These are phyloP conservation scores for Marchantia paleacea DNA, from an alignment of 225 moss, liverwort and hornwort species.

Conservation along the genomic window DNA sequence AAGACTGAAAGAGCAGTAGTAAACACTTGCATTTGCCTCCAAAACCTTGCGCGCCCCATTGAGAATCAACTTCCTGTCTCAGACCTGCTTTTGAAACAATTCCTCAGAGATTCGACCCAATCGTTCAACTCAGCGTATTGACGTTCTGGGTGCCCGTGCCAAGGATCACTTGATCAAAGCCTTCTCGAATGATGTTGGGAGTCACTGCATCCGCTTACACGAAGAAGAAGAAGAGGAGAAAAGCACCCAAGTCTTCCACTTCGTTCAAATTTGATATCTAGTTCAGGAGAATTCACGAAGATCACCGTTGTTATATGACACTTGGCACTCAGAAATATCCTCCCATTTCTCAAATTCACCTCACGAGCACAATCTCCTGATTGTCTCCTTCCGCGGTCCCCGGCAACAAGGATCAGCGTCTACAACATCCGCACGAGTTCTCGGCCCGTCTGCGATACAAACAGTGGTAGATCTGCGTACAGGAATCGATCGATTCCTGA, in stretches of 20 bases:
- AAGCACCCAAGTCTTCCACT: neutral
- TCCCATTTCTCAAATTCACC: neutral
- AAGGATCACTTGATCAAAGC: neutral
- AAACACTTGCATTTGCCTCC: constrained; percentile 46
- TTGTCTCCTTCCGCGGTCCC: neutral
- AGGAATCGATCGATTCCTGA: no score
- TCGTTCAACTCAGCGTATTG: neutral
- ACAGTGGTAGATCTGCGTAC: neutral
- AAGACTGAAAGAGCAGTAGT: constrained; percentile 43
- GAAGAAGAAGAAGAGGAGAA: neutral
- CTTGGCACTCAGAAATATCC: neutral
- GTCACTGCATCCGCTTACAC: neutral
- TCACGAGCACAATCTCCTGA: neutral
- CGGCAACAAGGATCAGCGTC: neutral
- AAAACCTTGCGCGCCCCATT: constrained; percentile 32
- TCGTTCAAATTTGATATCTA: neutral
- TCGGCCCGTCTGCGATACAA: neutral
- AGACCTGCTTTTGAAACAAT: no score
- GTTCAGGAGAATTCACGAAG: neutral
- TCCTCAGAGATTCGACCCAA: neutral
- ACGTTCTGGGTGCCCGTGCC: neutral
- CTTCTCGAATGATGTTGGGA: neutral
- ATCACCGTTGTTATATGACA: neutral
- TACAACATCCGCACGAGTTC: neutral
- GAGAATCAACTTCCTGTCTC: neutral